Conservation (phyloP, 148 eudicot species). For the Vaccinium darrowii region DNA sequence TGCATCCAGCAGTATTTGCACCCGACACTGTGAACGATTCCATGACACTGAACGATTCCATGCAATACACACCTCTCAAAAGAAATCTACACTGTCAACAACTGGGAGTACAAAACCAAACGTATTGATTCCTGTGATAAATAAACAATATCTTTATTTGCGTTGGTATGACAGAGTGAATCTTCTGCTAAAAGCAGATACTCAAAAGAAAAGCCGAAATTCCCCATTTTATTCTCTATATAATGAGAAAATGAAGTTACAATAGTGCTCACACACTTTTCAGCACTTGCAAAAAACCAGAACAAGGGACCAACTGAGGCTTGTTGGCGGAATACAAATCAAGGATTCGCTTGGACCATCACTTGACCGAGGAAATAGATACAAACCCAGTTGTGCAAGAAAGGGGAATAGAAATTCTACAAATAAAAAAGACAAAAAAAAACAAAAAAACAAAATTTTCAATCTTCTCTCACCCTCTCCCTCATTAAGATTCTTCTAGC, state of each 20-base stretch:
- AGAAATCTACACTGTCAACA: not conserved
- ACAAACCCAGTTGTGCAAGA: not conserved
- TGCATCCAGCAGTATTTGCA: too few species aligned
- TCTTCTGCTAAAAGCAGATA: not conserved
- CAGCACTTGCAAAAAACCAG: not conserved
- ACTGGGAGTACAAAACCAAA: not conserved
- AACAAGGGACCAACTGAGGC: not conserved
- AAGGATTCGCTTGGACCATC: conserved; percentile 12
- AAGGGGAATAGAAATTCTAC: conserved; percentile 11
- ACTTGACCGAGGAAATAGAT: not conserved
- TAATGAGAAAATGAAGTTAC: conserved; percentile 15
- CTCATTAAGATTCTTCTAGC: conserved; percentile 26
- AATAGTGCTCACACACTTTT: conserved; percentile 5
- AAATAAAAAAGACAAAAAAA: not conserved
- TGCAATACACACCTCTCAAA: not conserved
- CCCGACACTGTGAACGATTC: not conserved
- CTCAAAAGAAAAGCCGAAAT: not conserved
- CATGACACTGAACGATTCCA: not conserved
- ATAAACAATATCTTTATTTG: not conserved
- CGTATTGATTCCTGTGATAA: not conserved
- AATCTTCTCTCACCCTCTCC: not conserved
- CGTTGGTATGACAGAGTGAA: not conserved
- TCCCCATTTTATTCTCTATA: conserved; percentile 2
- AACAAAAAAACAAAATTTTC: not conserved
- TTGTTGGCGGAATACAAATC: not conserved